phyloP scores from a whole-genome alignment of 139 green algal genomes.

The Desmodesmus armatus region DNA sequence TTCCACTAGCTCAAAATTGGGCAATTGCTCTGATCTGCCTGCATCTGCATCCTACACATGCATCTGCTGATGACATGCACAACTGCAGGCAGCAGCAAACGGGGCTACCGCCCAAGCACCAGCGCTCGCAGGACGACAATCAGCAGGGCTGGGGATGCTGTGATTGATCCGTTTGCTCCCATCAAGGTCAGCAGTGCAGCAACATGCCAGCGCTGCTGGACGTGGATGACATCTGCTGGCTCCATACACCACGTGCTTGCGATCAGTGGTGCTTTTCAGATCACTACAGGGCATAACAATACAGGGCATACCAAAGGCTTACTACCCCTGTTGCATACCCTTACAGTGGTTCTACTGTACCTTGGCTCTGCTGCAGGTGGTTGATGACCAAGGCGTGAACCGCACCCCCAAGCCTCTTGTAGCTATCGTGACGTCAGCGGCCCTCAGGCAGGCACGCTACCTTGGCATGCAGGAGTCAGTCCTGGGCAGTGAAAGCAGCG shows the following conservation, averaged over 20 bases:
- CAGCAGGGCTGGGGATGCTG: slow-evolving; percentile 33
- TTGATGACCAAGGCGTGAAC: slow-evolving; percentile 70
- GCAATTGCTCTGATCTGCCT: neutral
- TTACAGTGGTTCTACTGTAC: no score
- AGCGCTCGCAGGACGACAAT: slow-evolving; percentile 16
- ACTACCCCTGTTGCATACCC: no score
- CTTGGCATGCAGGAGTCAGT: slow-evolving; percentile 32
- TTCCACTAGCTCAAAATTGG: neutral
- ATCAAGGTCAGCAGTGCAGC: slow-evolving; percentile 26
- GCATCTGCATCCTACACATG: no score
- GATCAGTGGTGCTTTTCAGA: no score
- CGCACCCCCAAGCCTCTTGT: slow-evolving; percentile 78
- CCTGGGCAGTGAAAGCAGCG: slow-evolving; percentile 8
- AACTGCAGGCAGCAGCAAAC: slow-evolving; percentile 6
- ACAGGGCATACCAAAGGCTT: no score
- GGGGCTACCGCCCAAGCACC: slow-evolving; percentile 29
- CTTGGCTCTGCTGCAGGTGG: slow-evolving; percentile 41
- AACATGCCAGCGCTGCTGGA: neutral
- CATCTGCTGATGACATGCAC: neutral
- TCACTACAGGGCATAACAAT: no score
- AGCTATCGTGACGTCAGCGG: slow-evolving; percentile 33
- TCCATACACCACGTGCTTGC: no score
- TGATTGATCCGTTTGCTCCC: slow-evolving; percentile 30
- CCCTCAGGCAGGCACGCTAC: slow-evolving; percentile 18
- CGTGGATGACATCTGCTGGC: neutral